Percentiles rank a stretch among this genome's conserved stretches.
phyloP scores from a whole-genome alignment of 2,329 filamentous ascomycete genomes.

The Colletotrichum eleusines region DNA sequence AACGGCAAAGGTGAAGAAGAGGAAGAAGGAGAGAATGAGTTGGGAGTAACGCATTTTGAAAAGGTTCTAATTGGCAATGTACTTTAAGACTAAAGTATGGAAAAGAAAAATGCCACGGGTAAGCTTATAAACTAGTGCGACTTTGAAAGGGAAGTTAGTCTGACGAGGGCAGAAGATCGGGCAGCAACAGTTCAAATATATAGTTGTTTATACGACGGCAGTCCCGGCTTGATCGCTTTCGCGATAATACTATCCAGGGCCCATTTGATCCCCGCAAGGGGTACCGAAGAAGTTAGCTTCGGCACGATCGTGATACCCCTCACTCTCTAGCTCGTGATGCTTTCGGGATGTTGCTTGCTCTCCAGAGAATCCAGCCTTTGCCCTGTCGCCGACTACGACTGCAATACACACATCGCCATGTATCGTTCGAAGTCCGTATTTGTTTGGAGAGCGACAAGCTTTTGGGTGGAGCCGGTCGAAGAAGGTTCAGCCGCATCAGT shows the following conservation, averaged over 20 bases:
- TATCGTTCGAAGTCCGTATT: slow-evolving; percentile 13
- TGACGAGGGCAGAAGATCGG: rapidly evolving
- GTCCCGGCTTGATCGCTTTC: background rate
- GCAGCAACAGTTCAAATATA: background rate
- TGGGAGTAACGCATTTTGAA: slow-evolving; percentile 26
- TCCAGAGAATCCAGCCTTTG: background rate
- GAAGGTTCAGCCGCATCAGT: slow-evolving; percentile 33
- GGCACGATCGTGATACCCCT: background rate
- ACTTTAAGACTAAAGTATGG: background rate
- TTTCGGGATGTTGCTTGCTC: background rate
- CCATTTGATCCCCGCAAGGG: background rate
- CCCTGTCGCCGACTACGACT: background rate
- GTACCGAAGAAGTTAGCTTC: background rate
- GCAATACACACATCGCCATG: background rate
- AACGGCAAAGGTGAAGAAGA: slow-evolving; percentile 18
- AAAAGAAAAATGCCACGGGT: background rate
- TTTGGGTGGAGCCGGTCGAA: slow-evolving; percentile 32
- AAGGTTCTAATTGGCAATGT: background rate
- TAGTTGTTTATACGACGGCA: background rate
- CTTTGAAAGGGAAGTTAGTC: background rate
- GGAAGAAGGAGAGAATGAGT: slow-evolving; percentile 23
- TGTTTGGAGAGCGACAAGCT: slow-evolving; percentile 32
- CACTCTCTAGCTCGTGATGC: slow-evolving; percentile 3
- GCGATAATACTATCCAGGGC: background rate
- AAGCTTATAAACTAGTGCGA: background rate